Evolutionary conservation across 2,329 filamentous ascomycete genomes (phyloP).

Genomic region (Pseudogymnoascus sp.): DNA sequence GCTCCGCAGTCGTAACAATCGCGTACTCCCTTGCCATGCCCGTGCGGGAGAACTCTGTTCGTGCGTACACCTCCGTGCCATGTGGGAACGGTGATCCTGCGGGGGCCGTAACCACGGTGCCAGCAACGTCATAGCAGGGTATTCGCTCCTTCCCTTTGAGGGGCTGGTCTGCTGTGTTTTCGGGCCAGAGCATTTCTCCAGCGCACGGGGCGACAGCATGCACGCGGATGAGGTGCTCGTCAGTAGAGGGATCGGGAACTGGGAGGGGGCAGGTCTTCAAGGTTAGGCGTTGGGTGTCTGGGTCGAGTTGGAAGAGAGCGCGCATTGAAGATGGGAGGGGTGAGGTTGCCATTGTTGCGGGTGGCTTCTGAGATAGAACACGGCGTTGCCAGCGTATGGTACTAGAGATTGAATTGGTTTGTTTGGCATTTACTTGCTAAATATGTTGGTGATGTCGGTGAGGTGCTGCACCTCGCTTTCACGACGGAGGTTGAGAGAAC

Average conservation of each 20-base stretch:
- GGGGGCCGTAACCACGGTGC: constrained; percentile 32
- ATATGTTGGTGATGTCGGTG: neutral
- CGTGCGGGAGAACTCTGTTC: constrained; percentile 29
- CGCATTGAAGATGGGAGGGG: neutral
- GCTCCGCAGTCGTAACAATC: constrained; percentile 29
- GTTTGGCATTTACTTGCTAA: neutral
- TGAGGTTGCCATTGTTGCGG: neutral
- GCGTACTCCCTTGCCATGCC: constrained; percentile 34
- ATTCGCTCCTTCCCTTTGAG: constrained; percentile 24
- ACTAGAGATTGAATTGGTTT: neutral
- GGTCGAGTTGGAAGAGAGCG: constrained; percentile 11
- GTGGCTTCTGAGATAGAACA: neutral
- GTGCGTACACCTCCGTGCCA: constrained; percentile 34
- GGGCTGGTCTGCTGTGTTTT: constrained; percentile 22
- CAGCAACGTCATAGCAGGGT: constrained; percentile 37
- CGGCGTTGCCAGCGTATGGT: neutral
- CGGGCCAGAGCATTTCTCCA: constrained; percentile 38
- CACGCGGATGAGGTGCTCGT: constrained; percentile 35
- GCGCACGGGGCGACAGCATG: constrained; percentile 34
- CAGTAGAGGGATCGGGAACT: constrained; percentile 16
- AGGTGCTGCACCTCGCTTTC: neutral
- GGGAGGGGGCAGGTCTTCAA: constrained; percentile 18
- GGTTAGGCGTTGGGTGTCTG: neutral
- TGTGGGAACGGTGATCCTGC: constrained; percentile 30
- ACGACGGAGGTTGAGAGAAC: neutral